A percentile compares a stretch with the other conserved stretches of the same genome.
Conservation (phyloP, 1,284 basidiomycete species). For the Lentinus polychrous region DNA sequence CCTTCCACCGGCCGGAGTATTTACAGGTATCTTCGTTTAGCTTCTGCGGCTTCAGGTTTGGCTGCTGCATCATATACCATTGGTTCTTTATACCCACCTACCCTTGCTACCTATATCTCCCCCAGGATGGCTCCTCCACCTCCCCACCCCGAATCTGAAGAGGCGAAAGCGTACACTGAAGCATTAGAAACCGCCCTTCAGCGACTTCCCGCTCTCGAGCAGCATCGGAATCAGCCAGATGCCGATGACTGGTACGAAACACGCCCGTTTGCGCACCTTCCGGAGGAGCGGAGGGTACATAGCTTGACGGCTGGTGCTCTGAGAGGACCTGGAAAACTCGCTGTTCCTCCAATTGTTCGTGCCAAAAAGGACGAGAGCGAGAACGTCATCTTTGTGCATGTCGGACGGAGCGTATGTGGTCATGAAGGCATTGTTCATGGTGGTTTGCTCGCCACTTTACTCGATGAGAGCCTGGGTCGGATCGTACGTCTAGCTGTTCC, state of each 20-base stretch:
- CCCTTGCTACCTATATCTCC: constrained; percentile 54
- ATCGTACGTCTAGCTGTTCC: constrained; percentile 46
- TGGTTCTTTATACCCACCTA: constrained; percentile 62
- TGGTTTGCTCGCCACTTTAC: constrained; percentile 82
- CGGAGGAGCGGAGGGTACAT: constrained; percentile 68
- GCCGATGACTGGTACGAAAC: constrained; percentile 66
- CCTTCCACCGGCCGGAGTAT: constrained; percentile 5
- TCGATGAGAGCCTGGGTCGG: constrained; percentile 84
- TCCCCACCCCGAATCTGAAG: constrained; percentile 51
- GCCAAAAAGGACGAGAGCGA: constrained; percentile 73
- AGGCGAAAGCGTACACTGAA: constrained; percentile 53
- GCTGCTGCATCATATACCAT: constrained; percentile 35
- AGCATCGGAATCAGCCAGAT: constrained; percentile 41
- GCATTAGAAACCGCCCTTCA: constrained; percentile 68
- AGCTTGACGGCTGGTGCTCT: constrained; percentile 82
- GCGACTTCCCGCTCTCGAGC: constrained; percentile 51
- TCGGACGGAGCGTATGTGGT: constrained; percentile 83
- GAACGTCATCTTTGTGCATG: constrained; percentile 66
- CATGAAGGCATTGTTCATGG: constrained; percentile 95
- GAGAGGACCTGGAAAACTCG: constrained; percentile 79
- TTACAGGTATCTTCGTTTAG: constrained; percentile 13
- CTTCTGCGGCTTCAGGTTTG: constrained; percentile 15
- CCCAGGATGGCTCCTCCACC: constrained; percentile 71
- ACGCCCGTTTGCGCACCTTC: constrained; percentile 68
- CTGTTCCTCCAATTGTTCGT: constrained; percentile 70